Evolutionary conservation across 208 protist genomes (phyloP).

Genomic region (Trypanosoma platydactyli): DNA sequence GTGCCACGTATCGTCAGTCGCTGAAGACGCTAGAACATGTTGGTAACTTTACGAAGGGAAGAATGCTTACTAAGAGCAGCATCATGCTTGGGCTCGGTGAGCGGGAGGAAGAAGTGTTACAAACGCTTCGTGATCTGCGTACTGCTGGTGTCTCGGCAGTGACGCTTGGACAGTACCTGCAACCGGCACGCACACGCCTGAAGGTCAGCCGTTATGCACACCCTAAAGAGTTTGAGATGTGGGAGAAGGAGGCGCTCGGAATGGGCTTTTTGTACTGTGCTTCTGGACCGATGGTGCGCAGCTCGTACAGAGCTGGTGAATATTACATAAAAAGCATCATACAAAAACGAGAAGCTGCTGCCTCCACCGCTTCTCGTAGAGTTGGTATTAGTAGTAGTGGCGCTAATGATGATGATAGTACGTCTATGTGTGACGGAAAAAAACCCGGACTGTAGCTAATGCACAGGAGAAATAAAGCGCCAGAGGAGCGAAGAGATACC

Average conservation of each 20-base stretch:
- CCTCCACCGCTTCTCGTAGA: background rate
- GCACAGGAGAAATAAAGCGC: too few species aligned
- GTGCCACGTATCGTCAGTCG: conserved; percentile 96
- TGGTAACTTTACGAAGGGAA: conserved; percentile 75
- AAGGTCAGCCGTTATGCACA: conserved; percentile 96
- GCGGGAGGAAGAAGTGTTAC: conserved; percentile 93
- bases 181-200: conserved; percentile 95
- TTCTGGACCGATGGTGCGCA: conserved; percentile 94
- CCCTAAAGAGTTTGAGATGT: conserved; percentile 96
- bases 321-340: conserved; percentile 95
- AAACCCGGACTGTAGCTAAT: too few species aligned
- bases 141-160: conserved; percentile 92
- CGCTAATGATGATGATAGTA: too few species aligned
- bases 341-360: conserved; percentile 47
- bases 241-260: conserved; percentile 89
- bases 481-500: too few species aligned
- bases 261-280: conserved; percentile 98
- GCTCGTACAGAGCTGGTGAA: conserved; percentile 96
- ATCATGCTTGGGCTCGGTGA: conserved; percentile 99
- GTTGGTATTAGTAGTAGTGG: background rate
- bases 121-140: conserved; percentile 94
- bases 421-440: too few species aligned
- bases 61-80: conserved; percentile 96
- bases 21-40: conserved; percentile 92
- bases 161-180: conserved; percentile 97